Conservation (phyloP, 495 filamentous ascomycete species). For the Lasiosphaeria miniovina region DNA sequence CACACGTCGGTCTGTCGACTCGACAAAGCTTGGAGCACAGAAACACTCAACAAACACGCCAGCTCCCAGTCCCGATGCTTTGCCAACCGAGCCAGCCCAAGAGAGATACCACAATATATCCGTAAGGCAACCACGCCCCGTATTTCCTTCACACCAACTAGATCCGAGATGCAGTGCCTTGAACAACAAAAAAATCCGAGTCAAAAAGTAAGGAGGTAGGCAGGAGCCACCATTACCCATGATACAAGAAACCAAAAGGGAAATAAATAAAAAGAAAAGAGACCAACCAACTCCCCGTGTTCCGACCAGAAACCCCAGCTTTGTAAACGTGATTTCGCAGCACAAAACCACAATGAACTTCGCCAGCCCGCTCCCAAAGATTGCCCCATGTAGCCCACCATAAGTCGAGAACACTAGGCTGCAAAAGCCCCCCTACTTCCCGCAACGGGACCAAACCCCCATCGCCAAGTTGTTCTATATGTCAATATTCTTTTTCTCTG, state of each 20-base stretch:
- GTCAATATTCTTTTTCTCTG: slow-evolving; percentile 32
- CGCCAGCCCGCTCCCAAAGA: slow-evolving; percentile 22
- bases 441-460: slow-evolving; percentile 17
- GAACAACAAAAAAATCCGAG: slow-evolving; percentile 19
- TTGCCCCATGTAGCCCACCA: slow-evolving; percentile 26
- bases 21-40: slow-evolving; percentile 15
- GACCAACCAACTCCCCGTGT: slow-evolving; percentile 29
- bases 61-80: slow-evolving; percentile 23
- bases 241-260: slow-evolving; percentile 18
- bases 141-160: slow-evolving; percentile 16
- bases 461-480: slow-evolving; percentile 33
- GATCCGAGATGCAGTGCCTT: slow-evolving; percentile 32
- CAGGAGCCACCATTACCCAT: slow-evolving; percentile 21
- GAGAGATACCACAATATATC: slow-evolving; percentile 16
- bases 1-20: slow-evolving; percentile 16
- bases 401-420: slow-evolving; percentile 25
- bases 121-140: slow-evolving; percentile 15
- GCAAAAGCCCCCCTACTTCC: slow-evolving; percentile 11
- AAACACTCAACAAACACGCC: slow-evolving; percentile 19
- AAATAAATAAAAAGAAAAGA: slow-evolving; percentile 16
- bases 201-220: slow-evolving; percentile 21
- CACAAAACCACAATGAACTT: slow-evolving; percentile 28
- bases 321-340: slow-evolving; percentile 18
- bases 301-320: slow-evolving; percentile 21
- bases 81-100: slow-evolving; percentile 24